Base-by-base conservation (phyloP, 176 grass and related monocot genomes). In the Hordeum marinum region DNA sequence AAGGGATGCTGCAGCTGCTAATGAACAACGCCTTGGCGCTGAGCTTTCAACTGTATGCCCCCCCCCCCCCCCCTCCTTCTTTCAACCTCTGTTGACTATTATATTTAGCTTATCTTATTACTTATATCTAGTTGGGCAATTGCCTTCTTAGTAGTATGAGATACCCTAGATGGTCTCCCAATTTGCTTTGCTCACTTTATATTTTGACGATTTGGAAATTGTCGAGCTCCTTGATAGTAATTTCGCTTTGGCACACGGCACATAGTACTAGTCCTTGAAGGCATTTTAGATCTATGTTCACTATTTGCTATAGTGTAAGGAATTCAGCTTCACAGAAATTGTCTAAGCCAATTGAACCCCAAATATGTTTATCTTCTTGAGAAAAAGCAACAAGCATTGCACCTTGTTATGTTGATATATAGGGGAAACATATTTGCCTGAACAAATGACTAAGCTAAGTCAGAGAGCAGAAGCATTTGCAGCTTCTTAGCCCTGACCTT, bases 41-140 rank as follows among this genome's bases (percentile, higher is more conserved):
- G 93, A 99, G 79, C 86, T 99, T 52, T 85, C 90, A 89, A 96
- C 93, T 63, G 96, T 98, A 90, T 81, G 87, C 79, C 39, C 54
- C 17, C 60, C 31, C 36, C 64, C 23, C 43, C 34, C 18, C 55
- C 52, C 25, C 8, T 20, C 6, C 29, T 2, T 2, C 29, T 2
- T 11, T 59, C 50, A 54, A 54, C 50, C 52, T 55, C 52, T 6
- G 17, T 24, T 85, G 72, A 69, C 10, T 45, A 32, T 83, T 43
- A 18, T 17, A 15, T 52, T 52, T 52, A 6, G 21, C 61, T 31
- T 41, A 80, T 48, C 27, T 66, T 48, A 43, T 36, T 46, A 54
- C 43, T 50, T 32, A 45, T 52, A 34, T 66, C 14, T 34, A 18
- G 63, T 17, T 29, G 14, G 20, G 20, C 32, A 55, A 32, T 68